Evolutionary conservation across 257 asterid genomes (phyloP), one percentile per base, ranked within the genome.

Genomic region (Osmanthus fragrans): DNA sequence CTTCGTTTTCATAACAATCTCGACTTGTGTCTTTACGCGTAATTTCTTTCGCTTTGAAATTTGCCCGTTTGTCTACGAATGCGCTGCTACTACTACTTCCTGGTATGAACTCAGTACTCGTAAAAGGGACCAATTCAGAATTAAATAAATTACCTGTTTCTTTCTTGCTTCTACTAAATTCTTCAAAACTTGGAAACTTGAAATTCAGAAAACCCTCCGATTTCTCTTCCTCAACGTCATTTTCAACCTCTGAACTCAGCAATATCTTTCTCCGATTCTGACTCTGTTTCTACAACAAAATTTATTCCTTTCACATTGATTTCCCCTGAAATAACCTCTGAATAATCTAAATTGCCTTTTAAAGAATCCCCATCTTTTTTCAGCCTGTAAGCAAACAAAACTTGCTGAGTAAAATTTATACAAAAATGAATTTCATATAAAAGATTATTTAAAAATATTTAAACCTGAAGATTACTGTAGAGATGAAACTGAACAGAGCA

Each of bases 151-250:
- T 74, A 51, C 77, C 85, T 40, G 74, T 70, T 45, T 71, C 86
- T 76, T 73, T 70, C 56, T 73, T 76, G 73, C 56, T 79, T 80
- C 60, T 79, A 72, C 84, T 77, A 51, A 91, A 91, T 74, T 95
- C 96, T 54, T 91, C 94, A 74, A 81, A 93, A 0, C 88, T 80
- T 29, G 93, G 97, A 71, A 91, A 93, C 80, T 82, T 88, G 79
- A 94, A 94, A 27, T 76, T 75, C 71, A 94, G 83, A 80, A 76
- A 78, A 0, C 71, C 73, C 83, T 83, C 96, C 36, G 69, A 12
- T 71, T 85, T 72, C 70, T 85, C 83, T 34, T 79, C 88, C 51
- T 73, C 86, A 4, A 1, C 81, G 7, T 69, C 84, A 33, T 70
- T 79, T 64, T 82, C 85, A 66, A 13, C 72, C 80, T 18, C 32